phyloP scores from a whole-genome alignment of 1,284 basidiomycete genomes.

The Porodaedalea pini region DNA sequence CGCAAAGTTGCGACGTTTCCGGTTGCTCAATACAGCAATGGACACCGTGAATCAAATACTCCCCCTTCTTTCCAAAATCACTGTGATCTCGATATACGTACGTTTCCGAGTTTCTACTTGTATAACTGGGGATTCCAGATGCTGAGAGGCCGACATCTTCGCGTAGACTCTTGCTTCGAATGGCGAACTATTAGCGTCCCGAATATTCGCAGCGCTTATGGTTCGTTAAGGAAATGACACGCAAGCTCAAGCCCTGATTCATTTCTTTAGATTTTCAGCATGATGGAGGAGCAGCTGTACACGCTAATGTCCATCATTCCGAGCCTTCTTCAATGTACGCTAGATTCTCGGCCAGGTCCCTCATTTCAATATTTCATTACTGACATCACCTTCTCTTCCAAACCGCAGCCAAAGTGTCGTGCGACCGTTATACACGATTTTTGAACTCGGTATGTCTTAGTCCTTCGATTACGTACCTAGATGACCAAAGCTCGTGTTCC shows the following conservation, averaged over 20 bases:
- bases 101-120: neutral
- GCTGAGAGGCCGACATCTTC: too few species aligned
- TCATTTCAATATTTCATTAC: neutral
- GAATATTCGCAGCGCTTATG: constrained; percentile 8
- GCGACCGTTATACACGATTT: constrained; percentile 10
- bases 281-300: constrained; percentile 6
- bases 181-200: constrained; percentile 5
- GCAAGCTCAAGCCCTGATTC: neutral
- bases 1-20: neutral
- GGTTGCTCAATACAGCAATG: neutral
- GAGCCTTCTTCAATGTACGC: neutral
- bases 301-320: constrained; percentile 4
- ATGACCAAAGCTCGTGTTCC: too few species aligned
- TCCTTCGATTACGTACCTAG: too few species aligned
- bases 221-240: neutral
- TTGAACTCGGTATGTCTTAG: constrained; percentile 3
- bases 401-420: constrained; percentile 8
- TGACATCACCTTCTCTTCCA: neutral
- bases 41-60: neutral
- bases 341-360: neutral
- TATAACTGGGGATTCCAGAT: too few species aligned
- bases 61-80: constrained; percentile 8
- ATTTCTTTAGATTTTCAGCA: constrained; percentile 3
- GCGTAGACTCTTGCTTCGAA: constrained; percentile 12
- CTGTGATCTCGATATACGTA: constrained; percentile 6